Evolutionary conservation across 2,329 filamentous ascomycete species (phyloP), one percentile per base, ranked within the genome.

Genomic region (Neophaeococcomyces aloes): DNA sequence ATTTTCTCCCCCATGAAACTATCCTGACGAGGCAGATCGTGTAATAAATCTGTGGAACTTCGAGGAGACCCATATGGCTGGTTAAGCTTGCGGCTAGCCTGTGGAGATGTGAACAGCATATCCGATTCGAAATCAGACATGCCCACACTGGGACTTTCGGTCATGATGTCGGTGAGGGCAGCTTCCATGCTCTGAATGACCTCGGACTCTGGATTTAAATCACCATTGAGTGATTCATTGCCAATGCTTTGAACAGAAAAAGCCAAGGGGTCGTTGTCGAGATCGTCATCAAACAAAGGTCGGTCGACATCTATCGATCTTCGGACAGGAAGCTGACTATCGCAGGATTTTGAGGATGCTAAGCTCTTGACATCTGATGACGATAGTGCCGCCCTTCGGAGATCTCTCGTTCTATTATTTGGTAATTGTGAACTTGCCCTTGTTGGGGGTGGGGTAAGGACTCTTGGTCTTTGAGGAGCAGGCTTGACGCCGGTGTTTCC

Each of bases 121-220:
- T 56, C 55, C 50, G 59, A 61, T 34, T 63, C 39, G 25, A 65
- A 61, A 17, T 67, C 62, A 30, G 57, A 45, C 47, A 56, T 59
- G 29, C 54, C 53, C 37, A 62, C 59, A 38, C 59, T 60, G 4
- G 83, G 78, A 37, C 83, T 77, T 52, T 87, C 79, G 53, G 86
- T 86, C 70, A 98, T 83, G 49, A 98, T 98, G 51, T 88, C 84
- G 52, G 83, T 94, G 38, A 98, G 70, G 13, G 88, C 91, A 52
- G 84, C 79, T 60, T 96, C 88, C 75, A 98, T 89, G 3, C 86
- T 89, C 63, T 93, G 79, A 4, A 98, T 87, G 21, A 95, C 82
- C 47, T 81, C 76, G 1, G 76, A 83, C 56, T 94, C 83, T 4
- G 83, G 81, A 0, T 69, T 69, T 17, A 70, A 64, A 36, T 73